These are phyloP conservation scores for Gracilaria caudata DNA, from an alignment of 23 red algal genomes.

Conservation along the genomic window DNA sequence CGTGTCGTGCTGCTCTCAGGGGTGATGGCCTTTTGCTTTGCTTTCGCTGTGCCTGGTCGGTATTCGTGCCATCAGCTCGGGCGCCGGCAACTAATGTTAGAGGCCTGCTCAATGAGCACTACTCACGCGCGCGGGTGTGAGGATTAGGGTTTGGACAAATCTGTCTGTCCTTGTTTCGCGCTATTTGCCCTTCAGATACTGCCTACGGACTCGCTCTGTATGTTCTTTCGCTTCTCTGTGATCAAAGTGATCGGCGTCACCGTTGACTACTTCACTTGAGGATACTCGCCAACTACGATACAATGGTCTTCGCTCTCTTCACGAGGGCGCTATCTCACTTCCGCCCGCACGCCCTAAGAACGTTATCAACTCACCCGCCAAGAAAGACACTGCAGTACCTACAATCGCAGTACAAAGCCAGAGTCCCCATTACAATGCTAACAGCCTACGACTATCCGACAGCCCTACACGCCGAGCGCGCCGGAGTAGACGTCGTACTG, in stretches of 20 bases:
- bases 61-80: not conserved
- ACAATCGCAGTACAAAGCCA: slow-evolving; percentile 7
- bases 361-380: not conserved
- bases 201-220: no score
- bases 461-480: slow-evolving; percentile 93
- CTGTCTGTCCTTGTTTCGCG: no score
- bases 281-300: not conserved
- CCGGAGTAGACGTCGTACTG: slow-evolving; percentile 85
- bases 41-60: no score
- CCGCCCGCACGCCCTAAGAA: not conserved
- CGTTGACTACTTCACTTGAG: no score
- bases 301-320: not conserved
- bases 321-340: not conserved
- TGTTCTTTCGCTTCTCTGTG: no score
- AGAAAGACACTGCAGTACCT: slow-evolving; percentile 34
- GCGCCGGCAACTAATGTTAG: not conserved
- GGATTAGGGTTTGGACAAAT: no score
- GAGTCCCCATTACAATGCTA: slow-evolving; percentile 78
- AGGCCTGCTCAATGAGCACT: no score
- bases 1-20: not conserved
- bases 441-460: slow-evolving; percentile 98
- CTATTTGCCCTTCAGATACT: no score
- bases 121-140: no score
- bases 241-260: no score
- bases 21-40: no score